Percentiles rank a stretch among this genome's conserved stretches.
These are phyloP conservation scores for Gnomoniopsis smithogilvyi DNA, from an alignment of 2,329 filamentous ascomycete genomes.

Conservation along the genomic window DNA sequence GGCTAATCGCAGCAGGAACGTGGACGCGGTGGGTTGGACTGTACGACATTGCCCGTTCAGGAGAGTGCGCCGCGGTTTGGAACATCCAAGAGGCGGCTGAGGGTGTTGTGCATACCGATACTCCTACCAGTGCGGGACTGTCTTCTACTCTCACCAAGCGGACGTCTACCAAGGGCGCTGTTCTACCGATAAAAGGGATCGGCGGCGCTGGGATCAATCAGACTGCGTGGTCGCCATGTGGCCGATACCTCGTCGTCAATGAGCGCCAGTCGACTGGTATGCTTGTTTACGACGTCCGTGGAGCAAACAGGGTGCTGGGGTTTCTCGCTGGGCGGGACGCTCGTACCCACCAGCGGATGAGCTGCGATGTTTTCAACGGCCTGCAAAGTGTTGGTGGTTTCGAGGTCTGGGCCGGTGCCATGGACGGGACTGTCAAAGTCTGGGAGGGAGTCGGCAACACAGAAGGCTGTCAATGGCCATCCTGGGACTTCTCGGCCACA, in stretches of 20 bases:
- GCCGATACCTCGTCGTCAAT: slow-evolving; percentile 59
- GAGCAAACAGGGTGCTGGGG: slow-evolving; percentile 54
- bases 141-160: background rate
- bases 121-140: background rate
- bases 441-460: slow-evolving; percentile 54
- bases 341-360: slow-evolving; percentile 53
- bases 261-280: slow-evolving; percentile 55
- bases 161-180: background rate
- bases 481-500: slow-evolving; percentile 46
- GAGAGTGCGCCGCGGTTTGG: slow-evolving; percentile 57
- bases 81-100: slow-evolving; percentile 54
- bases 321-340: slow-evolving; percentile 48
- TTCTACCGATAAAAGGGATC: slow-evolving; percentile 27
- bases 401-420: slow-evolving; percentile 61
- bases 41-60: slow-evolving; percentile 56
- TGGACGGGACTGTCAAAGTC: slow-evolving; percentile 51
- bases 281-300: slow-evolving; percentile 61
- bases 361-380: slow-evolving; percentile 51
- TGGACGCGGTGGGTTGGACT: slow-evolving; percentile 62
- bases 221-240: slow-evolving; percentile 60
- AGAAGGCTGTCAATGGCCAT: slow-evolving; percentile 40
- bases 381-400: slow-evolving; percentile 37
- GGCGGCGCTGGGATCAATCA: slow-evolving; percentile 63
- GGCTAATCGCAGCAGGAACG: slow-evolving; percentile 58
- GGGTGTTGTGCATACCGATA: slow-evolving; percentile 8